Conservation (phyloP, 352 stramenopile genomes). For the Phytopythium cucurbitacearum region DNA sequence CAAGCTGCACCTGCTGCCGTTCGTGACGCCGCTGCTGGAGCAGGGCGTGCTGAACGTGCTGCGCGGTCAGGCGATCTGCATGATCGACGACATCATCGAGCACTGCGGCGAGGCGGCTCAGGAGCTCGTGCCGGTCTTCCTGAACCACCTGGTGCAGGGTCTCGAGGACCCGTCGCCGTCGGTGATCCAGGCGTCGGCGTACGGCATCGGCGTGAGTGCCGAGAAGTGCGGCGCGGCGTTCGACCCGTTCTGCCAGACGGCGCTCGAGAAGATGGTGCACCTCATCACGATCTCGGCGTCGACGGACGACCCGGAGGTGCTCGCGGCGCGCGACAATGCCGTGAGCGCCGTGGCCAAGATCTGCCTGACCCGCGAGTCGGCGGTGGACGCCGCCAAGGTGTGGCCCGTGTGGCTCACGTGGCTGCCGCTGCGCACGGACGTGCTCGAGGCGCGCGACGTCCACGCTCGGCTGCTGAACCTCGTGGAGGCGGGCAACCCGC, state of each 20-base stretch:
- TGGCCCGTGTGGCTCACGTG: constrained; percentile 78
- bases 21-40: constrained; percentile 67
- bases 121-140: constrained; percentile 72
- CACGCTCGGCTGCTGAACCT: constrained; percentile 69
- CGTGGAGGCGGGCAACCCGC: constrained; percentile 47
- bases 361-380: constrained; percentile 40
- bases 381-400: constrained; percentile 56
- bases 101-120: constrained; percentile 65
- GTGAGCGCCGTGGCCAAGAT: constrained; percentile 85
- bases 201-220: constrained; percentile 80
- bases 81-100: constrained; percentile 87
- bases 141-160: constrained; percentile 64
- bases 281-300: constrained; percentile 46
- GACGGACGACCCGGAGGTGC: constrained; percentile 55
- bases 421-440: constrained; percentile 74
- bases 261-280: constrained; percentile 73
- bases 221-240: constrained; percentile 74
- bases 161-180: constrained; percentile 61
- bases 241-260: constrained; percentile 52
- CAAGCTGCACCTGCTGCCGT: constrained; percentile 57
- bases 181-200: constrained; percentile 78
- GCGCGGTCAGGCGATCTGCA: constrained; percentile 81
- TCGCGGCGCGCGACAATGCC: constrained; percentile 74
- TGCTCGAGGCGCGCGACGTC: constrained; percentile 72
- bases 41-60: constrained; percentile 52